Conservation (phyloP, 441 rosid species). For the Adansonia madagascariensis region DNA sequence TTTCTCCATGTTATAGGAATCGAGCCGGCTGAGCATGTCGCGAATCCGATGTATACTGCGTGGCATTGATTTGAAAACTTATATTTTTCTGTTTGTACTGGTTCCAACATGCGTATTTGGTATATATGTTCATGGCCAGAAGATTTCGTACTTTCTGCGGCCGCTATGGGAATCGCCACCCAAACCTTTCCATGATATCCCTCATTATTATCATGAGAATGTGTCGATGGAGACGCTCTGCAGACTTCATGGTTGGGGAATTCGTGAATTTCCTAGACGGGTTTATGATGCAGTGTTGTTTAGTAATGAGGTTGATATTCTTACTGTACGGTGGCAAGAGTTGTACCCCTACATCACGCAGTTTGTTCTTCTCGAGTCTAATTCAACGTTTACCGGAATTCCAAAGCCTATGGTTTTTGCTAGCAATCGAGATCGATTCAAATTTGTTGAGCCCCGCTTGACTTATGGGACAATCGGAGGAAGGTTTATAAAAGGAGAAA, state of each 20-base stretch:
- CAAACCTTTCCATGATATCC: slow-evolving; percentile 73
- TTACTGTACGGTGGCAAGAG: slow-evolving; percentile 80
- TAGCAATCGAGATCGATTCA: slow-evolving; percentile 63
- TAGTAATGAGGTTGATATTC: slow-evolving; percentile 85
- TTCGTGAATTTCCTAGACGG: slow-evolving; percentile 79
- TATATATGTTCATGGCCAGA: slow-evolving; percentile 82
- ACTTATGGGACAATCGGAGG: slow-evolving; percentile 84
- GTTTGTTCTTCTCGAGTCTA: slow-evolving; percentile 86
- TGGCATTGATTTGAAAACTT: slow-evolving; percentile 65
- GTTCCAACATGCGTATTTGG: slow-evolving; percentile 72
- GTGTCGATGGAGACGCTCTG: slow-evolving; percentile 75
- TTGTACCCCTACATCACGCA: slow-evolving; percentile 79
- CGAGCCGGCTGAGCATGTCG: slow-evolving; percentile 66
- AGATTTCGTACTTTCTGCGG: slow-evolving; percentile 80
- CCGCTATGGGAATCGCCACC: slow-evolving; percentile 93
- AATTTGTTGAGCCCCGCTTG: slow-evolving; percentile 76
- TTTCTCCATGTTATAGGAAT: slow-evolving; percentile 49
- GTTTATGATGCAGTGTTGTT: slow-evolving; percentile 86
- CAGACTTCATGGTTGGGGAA: slow-evolving; percentile 88
- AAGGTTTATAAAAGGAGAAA: slow-evolving; percentile 76
- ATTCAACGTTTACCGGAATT: slow-evolving; percentile 79
- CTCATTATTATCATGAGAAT: slow-evolving; percentile 82
- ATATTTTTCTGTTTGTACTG: slow-evolving; percentile 58
- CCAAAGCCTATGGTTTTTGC: slow-evolving; percentile 72
- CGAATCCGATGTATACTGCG: slow-evolving; percentile 80